Evolutionary conservation across 257 asterid species (phyloP), one percentile per base, ranked within the genome.

Genomic region (Gentiana macrophylla): DNA sequence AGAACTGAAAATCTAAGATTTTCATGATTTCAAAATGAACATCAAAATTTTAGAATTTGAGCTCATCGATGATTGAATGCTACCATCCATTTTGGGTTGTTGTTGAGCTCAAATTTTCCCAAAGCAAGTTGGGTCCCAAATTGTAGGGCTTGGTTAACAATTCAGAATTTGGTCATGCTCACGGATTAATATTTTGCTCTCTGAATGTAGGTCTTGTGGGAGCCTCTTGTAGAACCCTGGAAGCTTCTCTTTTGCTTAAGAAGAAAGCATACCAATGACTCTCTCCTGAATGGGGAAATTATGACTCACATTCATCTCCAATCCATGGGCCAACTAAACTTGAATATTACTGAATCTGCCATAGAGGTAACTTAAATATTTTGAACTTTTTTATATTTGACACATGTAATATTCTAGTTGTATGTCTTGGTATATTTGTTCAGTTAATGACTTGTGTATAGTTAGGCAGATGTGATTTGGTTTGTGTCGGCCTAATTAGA

Each of bases 191-290:
- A 63, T 53, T 15, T 35, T 38, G 51, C 9, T 52, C 55, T 66
- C 54, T 57, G 72, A 35, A 45, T 63, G 57, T 66, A 91, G 98
- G 94, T 81, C 50, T 79, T 73, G 75, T 91, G 96, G 96, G 96
- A 91, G 75, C 95, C 98, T 66, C 77, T 87, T 55, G 64, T 91
- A 56, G 98, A 91, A 76, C 95, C 96, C 53, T 91, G 95, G 92
- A 70, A 77, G 56, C 71, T 87, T 65, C 87, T 76, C 69, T 70
- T 83, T 65, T 72, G 74, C 77, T 53, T 84, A 70, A 60, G 59
- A 56, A 80, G 83, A 67, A 79, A 69, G 75, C 84, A 68, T 67
- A 86, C 70, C n/a, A 80, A 76, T 53, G 74, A 77, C 68, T 81
- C 89, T 68, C 82, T 84, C 59, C 73, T 84, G 60, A 73, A 72